Evolutionary conservation across 352 stramenopile genomes (phyloP), one percentile per base, ranked within the genome.

Genomic region (Elongisporangium undulatum): DNA sequence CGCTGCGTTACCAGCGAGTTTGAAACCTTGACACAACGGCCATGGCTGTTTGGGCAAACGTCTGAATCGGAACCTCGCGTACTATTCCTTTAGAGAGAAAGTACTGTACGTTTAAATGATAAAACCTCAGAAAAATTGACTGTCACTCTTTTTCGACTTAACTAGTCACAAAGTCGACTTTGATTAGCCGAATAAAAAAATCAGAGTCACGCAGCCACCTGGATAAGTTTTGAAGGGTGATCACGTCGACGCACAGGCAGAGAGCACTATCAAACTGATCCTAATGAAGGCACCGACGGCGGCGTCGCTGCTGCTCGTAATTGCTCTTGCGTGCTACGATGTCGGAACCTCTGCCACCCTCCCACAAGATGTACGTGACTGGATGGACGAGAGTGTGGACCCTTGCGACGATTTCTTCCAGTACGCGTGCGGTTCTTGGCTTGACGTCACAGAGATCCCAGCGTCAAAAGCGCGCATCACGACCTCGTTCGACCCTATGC

Each of bases 391-490:
- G 49, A 53, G 49, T 24, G 49, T 53, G 6, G 21, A 53, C 9
- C 49, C 49, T 24, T 53, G 49, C n/a, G 49, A 53, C 49, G 49
- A 53, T 24, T 53, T 53, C 49, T 53, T 24, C 17, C n/a, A 53
- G 49, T 24, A 53, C 17, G 49, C 21, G 49, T 53, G 49, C 49
- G 49, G 49, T 45, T 45, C 34, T 45, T 45, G 34, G 34, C 34
- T 45, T 45, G 13, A 45, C 9, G 12, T 12, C 3, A 12, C 34
- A 15, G 10, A 45, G 34, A 45, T 45, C 1, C 34, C 34, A 45
- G 34, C 34, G 10, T 45, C 34, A 16, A 45, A 45, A 45, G 34
- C 34, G 34, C 34, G 34, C 34, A 45, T 45, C 34, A 45, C 34
- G 34, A 45, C 10, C 34, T 45, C 34, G 9, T 45, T 45, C 12